Evolutionary conservation across 2,329 filamentous ascomycete species (phyloP), one percentile per base, ranked within the genome.

Genomic region (Fusarium verrucosum): DNA sequence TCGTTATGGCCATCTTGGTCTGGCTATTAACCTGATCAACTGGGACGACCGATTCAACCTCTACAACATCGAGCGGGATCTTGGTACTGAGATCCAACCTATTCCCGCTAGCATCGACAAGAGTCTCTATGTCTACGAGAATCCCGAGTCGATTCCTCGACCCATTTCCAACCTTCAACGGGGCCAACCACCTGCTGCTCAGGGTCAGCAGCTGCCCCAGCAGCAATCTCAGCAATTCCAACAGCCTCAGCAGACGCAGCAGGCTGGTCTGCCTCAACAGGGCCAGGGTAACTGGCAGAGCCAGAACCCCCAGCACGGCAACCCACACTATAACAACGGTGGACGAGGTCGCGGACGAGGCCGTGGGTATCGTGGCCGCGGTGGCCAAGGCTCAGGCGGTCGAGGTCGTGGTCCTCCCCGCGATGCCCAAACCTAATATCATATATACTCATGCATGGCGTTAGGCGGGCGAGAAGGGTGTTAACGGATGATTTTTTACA

Each of bases 41-140:
- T 99, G 95, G 95, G 95, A 99, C 56, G 95, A 99, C 77, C 89
- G 95, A 25, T 98, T 97, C 85, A 99, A 98, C 78, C 85, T 99
- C 19, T 99, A 99, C 83, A 96, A 96, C 77, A 99, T 99, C 70
- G 95, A 99, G 79, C 91, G 96, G 71, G 95, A 99, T 74, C 84
- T 99, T 36, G 95, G 95, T 49, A 99, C 95, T 8, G 95, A 99
- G 79, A 99, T 99, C 62, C 92, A 95, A 75, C 89, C 95, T n/a
- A 99, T 99, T 72, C 95, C 95, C 17, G 85, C 88, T 49, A 90
- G 88, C 69, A 99, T 99, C 68, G 95, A 99, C 82, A 98, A 97
- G 86, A 96, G 91, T 66, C 88, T 99, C 33, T 99, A 99, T 76
- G 95, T 99, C 47, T 99, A 99, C 77, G 96, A 99, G 65, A 92